Conservation (phyloP, 177 flowering plant species). For the Vitis hybrid region DNA sequence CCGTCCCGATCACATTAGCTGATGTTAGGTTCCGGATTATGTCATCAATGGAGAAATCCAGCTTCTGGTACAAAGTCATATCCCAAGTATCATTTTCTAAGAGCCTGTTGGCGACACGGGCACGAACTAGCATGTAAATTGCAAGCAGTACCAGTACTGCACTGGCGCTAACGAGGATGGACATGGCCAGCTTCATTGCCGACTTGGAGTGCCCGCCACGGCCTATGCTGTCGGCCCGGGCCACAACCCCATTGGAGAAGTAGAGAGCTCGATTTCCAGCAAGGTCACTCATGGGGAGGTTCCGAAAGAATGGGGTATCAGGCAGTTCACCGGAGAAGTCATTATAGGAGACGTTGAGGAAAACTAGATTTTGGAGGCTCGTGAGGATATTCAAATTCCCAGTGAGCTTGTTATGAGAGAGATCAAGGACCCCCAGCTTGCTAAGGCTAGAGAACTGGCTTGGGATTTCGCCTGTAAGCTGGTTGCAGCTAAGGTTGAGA, state of each 20-base stretch:
- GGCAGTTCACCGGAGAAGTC: slow-evolving; percentile 80
- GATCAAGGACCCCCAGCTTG: slow-evolving; percentile 64
- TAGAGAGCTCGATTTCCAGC: slow-evolving; percentile 61
- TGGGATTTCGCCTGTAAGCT: slow-evolving; percentile 61
- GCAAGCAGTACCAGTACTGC: slow-evolving; percentile 68
- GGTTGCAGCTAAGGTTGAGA: slow-evolving; percentile 74
- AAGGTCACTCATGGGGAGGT: slow-evolving; percentile 61
- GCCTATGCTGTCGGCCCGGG: slow-evolving; percentile 31
- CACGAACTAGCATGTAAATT: slow-evolving; percentile 52
- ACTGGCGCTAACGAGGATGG: slow-evolving; percentile 63
- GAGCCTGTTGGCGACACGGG: slow-evolving; percentile 22
- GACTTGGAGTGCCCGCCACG: slow-evolving; percentile 27
- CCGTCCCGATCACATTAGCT: slow-evolving; percentile 84
- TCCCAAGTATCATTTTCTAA: slow-evolving; percentile 62
- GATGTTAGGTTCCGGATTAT: slow-evolving; percentile 56
- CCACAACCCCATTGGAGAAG: slow-evolving; percentile 37
- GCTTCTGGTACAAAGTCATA: slow-evolving; percentile 88
- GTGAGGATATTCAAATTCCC: slow-evolving; percentile 54
- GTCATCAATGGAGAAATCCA: slow-evolving; percentile 73
- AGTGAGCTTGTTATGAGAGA: slow-evolving; percentile 63
- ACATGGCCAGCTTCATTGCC: slow-evolving; percentile 60
- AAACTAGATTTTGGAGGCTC: slow-evolving; percentile 66
- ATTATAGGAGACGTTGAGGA: slow-evolving; percentile 76
- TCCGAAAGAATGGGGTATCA: slow-evolving; percentile 63
- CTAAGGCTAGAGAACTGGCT: slow-evolving; percentile 45